Base-by-base conservation (phyloP, 202 grass and related monocot genomes). In the Panicum hallii region DNA sequence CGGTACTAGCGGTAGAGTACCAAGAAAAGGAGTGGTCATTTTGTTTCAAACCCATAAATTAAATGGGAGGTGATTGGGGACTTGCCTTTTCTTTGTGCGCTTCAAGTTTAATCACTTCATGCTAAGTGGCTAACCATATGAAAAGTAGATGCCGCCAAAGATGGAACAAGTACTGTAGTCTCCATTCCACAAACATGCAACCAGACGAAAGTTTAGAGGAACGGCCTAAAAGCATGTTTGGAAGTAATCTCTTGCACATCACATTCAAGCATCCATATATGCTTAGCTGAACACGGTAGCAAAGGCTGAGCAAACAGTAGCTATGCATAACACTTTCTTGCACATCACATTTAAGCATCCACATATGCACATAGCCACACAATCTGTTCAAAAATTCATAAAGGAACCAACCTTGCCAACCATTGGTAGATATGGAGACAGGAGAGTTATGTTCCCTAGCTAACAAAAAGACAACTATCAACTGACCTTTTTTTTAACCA, bases 151-250 rank as follows among this genome's bases (percentile, higher is more conserved):
- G 48, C 17, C 22, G 48, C 17, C 22, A 23, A 71, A 83, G 55
- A 43, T 65, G 48, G 72, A 23, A 62, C 12, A 30, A 73, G 42
- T 28, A 23, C 23, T 71, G 80, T 63, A 32, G 55, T 64, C 53
- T 64, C 12, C 46, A n/a, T 90, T 86, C 83, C 57, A 52, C 5
- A 77, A 82, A 50, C 28, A 86, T 38, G 49, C 83, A 86, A 41
- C 47, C 55, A 22, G 54, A 78, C 67, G 63, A 58, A 52, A 74
- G 41, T 61, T 46, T 0, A 14, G 67, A 5, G 32, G 10, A 90
- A 69, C 79, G 20, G 74, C 74, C 84, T 41, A 72, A 90, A 90
- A 90, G 67, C 61, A 74, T 26, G 74, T 61, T 75, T 83, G 79
- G 20, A 74, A 67, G 66, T 32, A 61, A 38, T 38, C 36, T 38